A percentile compares a stretch with the other conserved stretches of the same genome.
phyloP scores from a whole-genome alignment of 495 filamentous ascomycete species.

The Neurospora tetrasperma region DNA sequence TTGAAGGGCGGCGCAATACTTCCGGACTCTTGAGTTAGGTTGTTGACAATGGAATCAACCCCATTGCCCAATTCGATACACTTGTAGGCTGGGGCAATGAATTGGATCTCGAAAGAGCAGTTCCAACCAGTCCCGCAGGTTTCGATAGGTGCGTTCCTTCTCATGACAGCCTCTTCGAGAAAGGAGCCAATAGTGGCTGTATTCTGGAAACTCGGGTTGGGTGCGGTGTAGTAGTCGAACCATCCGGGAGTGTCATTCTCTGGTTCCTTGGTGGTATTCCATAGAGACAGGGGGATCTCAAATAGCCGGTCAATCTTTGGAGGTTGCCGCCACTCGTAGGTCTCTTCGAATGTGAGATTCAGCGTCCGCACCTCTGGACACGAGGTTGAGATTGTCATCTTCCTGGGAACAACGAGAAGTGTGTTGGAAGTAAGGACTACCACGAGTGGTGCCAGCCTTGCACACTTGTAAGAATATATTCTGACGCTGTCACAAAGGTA shows the following conservation, averaged over 20 bases:
- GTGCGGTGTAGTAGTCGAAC: conserved; percentile 30
- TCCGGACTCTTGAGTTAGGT: conserved; percentile 21
- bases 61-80: conserved; percentile 27
- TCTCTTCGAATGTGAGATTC: conserved; percentile 27
- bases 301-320: conserved; percentile 15
- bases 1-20: conserved; percentile 19
- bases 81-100: conserved; percentile 26
- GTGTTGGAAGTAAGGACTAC: conserved; percentile 31
- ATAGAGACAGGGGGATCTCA: conserved; percentile 22
- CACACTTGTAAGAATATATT: conserved; percentile 8
- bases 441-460: conserved; percentile 22
- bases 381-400: conserved; percentile 2
- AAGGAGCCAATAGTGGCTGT: conserved; percentile 23
- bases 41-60: conserved; percentile 15
- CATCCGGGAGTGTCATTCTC: conserved; percentile 12
- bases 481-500: neutral
- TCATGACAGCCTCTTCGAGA: conserved; percentile 17
- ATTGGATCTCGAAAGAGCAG: conserved; percentile 24
- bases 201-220: conserved; percentile 16
- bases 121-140: conserved; percentile 30
- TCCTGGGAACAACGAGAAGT: conserved; percentile 20
- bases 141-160: conserved; percentile 17
- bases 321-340: conserved; percentile 25
- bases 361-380: conserved; percentile 24
- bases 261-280: conserved; percentile 24